These are phyloP conservation scores for Microcos paniculata DNA, from an alignment of 345 rosid species.

Conservation along the genomic window DNA sequence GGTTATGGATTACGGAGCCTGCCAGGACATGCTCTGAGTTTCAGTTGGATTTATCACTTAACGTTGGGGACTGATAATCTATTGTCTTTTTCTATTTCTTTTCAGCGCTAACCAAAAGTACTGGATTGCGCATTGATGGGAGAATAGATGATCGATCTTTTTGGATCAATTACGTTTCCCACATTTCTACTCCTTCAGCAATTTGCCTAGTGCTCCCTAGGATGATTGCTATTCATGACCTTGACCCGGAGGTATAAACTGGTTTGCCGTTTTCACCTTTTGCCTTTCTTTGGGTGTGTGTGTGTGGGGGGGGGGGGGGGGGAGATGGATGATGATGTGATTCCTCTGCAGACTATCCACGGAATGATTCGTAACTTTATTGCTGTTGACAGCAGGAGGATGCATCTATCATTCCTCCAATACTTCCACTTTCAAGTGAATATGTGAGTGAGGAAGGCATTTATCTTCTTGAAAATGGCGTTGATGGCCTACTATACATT, in stretches of 20 bases:
- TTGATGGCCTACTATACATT: constrained; percentile 73
- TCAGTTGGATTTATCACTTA: constrained; percentile 2
- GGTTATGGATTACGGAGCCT: neutral
- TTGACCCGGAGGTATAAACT: constrained; percentile 54
- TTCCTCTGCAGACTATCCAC: neutral
- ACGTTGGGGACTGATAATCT: neutral
- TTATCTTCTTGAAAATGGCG: constrained; percentile 91
- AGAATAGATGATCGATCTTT: constrained; percentile 84
- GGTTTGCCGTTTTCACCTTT: constrained; percentile 3
- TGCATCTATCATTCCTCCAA: constrained; percentile 55
- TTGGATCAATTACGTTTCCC: constrained; percentile 75
- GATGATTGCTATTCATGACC: constrained; percentile 80
- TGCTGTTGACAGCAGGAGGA: constrained; percentile 47
- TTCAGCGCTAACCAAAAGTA: constrained; percentile 79
- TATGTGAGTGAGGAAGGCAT: constrained; percentile 74
- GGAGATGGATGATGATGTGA: no score
- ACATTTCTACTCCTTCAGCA: constrained; percentile 67
- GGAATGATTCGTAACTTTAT: neutral
- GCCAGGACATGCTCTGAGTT: neutral
- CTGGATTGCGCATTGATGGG: constrained; percentile 68
- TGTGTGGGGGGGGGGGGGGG: neutral
- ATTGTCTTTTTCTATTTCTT: neutral
- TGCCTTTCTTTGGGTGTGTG: no score
- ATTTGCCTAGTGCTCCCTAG: constrained; percentile 79
- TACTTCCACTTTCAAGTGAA: constrained; percentile 82